Evolutionary conservation across 768 basidiomycete genomes (phyloP), one percentile per base, ranked within the genome.

Genomic region (Wakefieldia striispora): DNA sequence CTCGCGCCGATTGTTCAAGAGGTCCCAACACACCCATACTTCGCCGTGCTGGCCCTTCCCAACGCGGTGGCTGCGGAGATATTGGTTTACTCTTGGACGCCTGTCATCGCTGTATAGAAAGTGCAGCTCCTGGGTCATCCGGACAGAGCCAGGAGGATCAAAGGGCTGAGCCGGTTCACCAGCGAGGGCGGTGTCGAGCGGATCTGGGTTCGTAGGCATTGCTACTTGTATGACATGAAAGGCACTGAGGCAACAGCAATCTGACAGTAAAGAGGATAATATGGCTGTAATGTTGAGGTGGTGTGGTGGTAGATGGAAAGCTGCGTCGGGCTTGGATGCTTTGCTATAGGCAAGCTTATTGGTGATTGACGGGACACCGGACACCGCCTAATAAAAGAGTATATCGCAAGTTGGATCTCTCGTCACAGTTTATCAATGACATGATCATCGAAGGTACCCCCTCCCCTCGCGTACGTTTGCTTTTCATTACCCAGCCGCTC

Each of bases 21-120:
- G 74, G 68, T 81, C 79, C 63, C 62, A 77, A 29, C 89, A 91
- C 4, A 88, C 74, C 69, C 83, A 88, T 53, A 97, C 95, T 61
- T 87, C 83, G 41, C 95, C 95, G 62, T 97, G 94, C 63, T 91
- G 89, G 12, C 95, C 95, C 50, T 79, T 81, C 19, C 95, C 95
- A 19, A 97, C 83, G 61, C 80, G 80, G 47, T 78, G 75, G 45
- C 84, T 75, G 49, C 93, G 82, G 41, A 83, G 73, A 67, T 95
- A 97, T 68, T 95, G 89, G 73, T 97, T 97, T 57, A 97, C 69
- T 71, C 84, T 80, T 37, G 67, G 67, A 10, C 67, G 75, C 70
- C 58, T 62, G 51, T 71, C 70, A 34, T 68, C 67, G 45, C 71
- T 72, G 54, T 72, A 64, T 51, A 70, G 67, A 46, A 73, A 69